Base-by-base conservation (phyloP, 306 rosid genomes). In the Pyrus communis region DNA sequence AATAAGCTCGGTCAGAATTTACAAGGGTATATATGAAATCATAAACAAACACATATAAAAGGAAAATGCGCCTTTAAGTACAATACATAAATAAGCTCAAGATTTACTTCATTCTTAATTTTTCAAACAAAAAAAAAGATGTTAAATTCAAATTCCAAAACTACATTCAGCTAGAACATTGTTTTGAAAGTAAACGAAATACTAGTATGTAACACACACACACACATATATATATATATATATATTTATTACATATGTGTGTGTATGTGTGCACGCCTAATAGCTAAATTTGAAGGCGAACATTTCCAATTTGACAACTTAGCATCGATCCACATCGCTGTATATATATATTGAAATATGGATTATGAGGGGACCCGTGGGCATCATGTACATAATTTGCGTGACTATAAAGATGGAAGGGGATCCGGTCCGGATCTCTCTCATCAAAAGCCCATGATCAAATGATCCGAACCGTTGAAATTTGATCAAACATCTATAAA, bases 311-410 rank as follows among this genome's bases (percentile, higher is more conserved):
- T 70, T 81, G 85, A 72, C 82, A 60, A 84, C 80, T 79, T 40
- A 23, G 60, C 67, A 60, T 74, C 84, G 9, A 58, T 75, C 75
- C 80, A 62, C 25, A 74, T 42, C 58, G 28, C 21, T 60, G 5
- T 21, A n/a, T 58, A 57, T 58, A 57, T 57, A 15, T 14, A 10
- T 59, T 59, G 33, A 46, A 7, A 35, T 38, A 31, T 19, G 11
- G 4, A 43, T 66, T 5, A 21, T 19, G 81, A 21, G 60, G 82
- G 87, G 84, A 69, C 91, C 89, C 74, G 10, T 66, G 55, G 77
- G 74, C 78, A 81, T 86, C 82, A 82, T 85, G 80, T 54, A 84
- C 75, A 82, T 59, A 75, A 81, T 81, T 87, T 57, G 89, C 90
- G 84, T 87, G 88, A 80, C 78, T 75, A 60, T 74, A 72, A 87